Evolutionary conservation across 495 filamentous ascomycete genomes (phyloP), one percentile per base, ranked within the genome.

Genomic region (Lepraria neglecta): DNA sequence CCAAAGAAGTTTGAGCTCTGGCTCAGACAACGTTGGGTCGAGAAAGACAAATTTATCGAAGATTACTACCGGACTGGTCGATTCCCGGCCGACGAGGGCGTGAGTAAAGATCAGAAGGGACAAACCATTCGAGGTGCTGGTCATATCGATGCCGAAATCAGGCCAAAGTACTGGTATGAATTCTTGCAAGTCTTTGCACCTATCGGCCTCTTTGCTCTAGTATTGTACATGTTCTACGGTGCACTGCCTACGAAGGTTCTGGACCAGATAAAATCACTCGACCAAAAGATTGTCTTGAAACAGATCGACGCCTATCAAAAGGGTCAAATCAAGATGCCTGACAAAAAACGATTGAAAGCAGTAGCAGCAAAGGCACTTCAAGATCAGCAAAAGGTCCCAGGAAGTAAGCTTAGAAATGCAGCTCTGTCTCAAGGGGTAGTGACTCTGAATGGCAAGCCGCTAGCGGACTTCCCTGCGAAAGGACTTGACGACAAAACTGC

Each of bases 21-120:
- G 90, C 77, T 91, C 6, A 78, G 82, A 38, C 75, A 85, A 58
- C 79, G 87, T 28, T 94, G 89, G 89, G 78, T 80, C 45, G 90
- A 94, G 69, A 94, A 94, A 70, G 89, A 94, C 58, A 77, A 78
- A 7, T 73, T 92, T 33, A 75, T 94, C 43, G 89, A 92, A 63
- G 71, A 84, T 54, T 94, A 87, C 64, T 61, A 85, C 15, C 73
- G 79, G 7, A 86, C 84, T 27, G 89, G 88, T 0, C 77, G 81
- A 30, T 91, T 94, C 70, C 89, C 89, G 0, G 77, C 78, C 19
- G 80, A 80, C 58, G 67, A 74, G 11, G 75, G 71, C 6, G 61
- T 51, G 21, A 65, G 64, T 38, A 55, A 64, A 28, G 55, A 61
- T 14, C 46, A 47, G 17, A 50, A 70, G 48, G 50, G 64, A 45